A percentile compares a stretch with the other conserved stretches of the same genome.
phyloP scores from a whole-genome alignment of 805 yeast genomes.

The Debaryomyces castellii region DNA sequence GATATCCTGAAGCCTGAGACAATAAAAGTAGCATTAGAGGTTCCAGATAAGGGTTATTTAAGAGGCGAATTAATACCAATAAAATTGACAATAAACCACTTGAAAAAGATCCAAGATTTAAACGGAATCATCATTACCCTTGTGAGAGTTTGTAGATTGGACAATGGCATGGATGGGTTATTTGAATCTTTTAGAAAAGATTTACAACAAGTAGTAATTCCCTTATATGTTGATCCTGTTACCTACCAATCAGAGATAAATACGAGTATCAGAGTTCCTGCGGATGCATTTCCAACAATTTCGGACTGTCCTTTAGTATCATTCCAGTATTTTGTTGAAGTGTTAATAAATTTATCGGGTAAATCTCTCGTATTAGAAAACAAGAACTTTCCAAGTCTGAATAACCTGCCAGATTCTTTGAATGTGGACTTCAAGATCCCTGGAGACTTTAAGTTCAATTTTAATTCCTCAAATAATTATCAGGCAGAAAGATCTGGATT shows the following conservation, averaged over 20 bases:
- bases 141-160: conserved; percentile 72
- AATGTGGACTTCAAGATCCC: conserved; percentile 5
- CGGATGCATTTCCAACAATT: conserved; percentile 84
- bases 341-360: conserved; percentile 75
- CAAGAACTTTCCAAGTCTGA: conserved; percentile 9
- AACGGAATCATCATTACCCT: conserved; percentile 78
- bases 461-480: conserved; percentile 20
- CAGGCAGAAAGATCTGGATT: conserved; percentile 42
- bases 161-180: conserved; percentile 56
- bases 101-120: conserved; percentile 65
- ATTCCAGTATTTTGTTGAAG: conserved; percentile 84
- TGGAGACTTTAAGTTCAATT: conserved; percentile 23
- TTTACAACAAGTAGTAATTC: conserved; percentile 71
- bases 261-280: conserved; percentile 70
- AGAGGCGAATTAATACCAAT: conserved; percentile 81
- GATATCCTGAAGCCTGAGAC: conserved; percentile 16
- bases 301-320: conserved; percentile 68
- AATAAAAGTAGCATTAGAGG: conserved; percentile 36
- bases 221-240: conserved; percentile 73
- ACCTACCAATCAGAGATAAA: conserved; percentile 56
- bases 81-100: conserved; percentile 63
- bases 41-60: conserved; percentile 65
- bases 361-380: conserved; percentile 39
- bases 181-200: conserved; percentile 81
- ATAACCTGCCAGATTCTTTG: conserved; percentile 8